phyloP scores from a whole-genome alignment of 139 green algal species.

The Chlorella sp. region DNA sequence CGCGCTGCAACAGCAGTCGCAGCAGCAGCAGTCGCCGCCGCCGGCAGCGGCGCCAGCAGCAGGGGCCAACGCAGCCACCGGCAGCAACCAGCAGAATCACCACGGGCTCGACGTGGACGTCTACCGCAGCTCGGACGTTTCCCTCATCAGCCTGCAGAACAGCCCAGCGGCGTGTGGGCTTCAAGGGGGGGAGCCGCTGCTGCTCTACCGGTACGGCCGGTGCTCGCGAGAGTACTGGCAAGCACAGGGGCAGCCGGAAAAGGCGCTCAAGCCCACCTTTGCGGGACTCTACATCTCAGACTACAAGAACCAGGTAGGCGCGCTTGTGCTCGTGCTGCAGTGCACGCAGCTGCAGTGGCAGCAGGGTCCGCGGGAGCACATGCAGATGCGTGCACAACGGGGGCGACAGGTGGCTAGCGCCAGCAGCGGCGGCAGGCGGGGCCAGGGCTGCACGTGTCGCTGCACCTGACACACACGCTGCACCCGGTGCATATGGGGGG shows the following conservation, averaged over 20 bases:
- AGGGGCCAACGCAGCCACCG: background rate
- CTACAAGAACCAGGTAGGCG: conserved; percentile 15
- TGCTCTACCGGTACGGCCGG: conserved; percentile 7
- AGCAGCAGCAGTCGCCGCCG: background rate
- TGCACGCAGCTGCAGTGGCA: background rate
- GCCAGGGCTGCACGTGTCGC: too few species aligned
- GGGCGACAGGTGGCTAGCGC: too few species aligned
- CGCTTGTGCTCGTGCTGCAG: too few species aligned
- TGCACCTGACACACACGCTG: too few species aligned
- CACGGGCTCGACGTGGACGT: conserved; percentile 7
- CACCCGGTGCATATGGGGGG: too few species aligned
- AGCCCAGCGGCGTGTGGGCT: conserved; percentile 13
- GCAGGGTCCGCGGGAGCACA: too few species aligned
- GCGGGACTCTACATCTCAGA: conserved; percentile 8
- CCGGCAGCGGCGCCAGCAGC: background rate
- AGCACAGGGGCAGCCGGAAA: conserved; percentile 3
- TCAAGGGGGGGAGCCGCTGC: conserved; percentile 10
- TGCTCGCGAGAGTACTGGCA: conserved; percentile 9
- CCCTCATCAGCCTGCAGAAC: conserved; percentile 15
- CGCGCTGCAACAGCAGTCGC: background rate
- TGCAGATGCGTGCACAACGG: too few species aligned
- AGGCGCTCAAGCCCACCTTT: background rate
- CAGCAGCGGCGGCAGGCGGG: too few species aligned
- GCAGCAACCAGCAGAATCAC: background rate
- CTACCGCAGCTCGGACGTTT: conserved; percentile 10